Evolutionary conservation across 164 flowering plant genomes (phyloP).

Genomic region (Kingdonia uniflora): DNA sequence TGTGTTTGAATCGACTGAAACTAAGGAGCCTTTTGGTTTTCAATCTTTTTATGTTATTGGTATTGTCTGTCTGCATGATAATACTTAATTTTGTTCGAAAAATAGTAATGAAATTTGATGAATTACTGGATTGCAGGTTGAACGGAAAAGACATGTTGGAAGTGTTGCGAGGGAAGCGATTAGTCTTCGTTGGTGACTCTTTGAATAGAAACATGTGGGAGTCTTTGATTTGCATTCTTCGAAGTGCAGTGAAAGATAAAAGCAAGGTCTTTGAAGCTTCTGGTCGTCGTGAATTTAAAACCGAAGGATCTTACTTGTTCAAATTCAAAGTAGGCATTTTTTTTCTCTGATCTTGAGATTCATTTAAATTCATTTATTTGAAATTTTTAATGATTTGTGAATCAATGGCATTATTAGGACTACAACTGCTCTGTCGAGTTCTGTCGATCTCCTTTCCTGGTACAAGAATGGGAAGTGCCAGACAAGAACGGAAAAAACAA

Average conservation of each 20-base stretch:
- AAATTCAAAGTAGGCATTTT: constrained; percentile 45
- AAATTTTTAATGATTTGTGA: not conserved
- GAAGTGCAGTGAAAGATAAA: constrained; percentile 50
- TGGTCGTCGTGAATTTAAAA: constrained; percentile 44
- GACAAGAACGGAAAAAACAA: constrained; percentile 23
- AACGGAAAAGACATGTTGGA: constrained; percentile 59
- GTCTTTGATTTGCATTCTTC: constrained; percentile 73
- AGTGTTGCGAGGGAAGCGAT: constrained; percentile 64
- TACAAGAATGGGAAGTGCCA: constrained; percentile 25
- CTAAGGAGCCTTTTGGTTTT: too few relatives aligned
- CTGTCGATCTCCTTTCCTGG: constrained; percentile 40
- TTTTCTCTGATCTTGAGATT: not conserved
- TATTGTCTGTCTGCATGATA: too few relatives aligned
- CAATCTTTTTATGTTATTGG: too few relatives aligned
- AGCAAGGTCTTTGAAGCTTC: constrained; percentile 71
- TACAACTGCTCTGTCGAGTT: constrained; percentile 44
- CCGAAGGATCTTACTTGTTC: constrained; percentile 38
- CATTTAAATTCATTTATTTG: not conserved
- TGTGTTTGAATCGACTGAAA: too few relatives aligned
- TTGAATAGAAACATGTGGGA: constrained; percentile 99
- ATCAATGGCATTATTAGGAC: constrained; percentile 23
- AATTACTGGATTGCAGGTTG: constrained; percentile 23
- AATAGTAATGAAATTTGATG: too few relatives aligned
- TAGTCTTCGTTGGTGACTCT: constrained; percentile 93
- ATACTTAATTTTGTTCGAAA: too few relatives aligned